A percentile compares a stretch with the other conserved stretches of the same genome.
phyloP scores from a whole-genome alignment of 257 asterid species.

The Buddleja alternifolia region DNA sequence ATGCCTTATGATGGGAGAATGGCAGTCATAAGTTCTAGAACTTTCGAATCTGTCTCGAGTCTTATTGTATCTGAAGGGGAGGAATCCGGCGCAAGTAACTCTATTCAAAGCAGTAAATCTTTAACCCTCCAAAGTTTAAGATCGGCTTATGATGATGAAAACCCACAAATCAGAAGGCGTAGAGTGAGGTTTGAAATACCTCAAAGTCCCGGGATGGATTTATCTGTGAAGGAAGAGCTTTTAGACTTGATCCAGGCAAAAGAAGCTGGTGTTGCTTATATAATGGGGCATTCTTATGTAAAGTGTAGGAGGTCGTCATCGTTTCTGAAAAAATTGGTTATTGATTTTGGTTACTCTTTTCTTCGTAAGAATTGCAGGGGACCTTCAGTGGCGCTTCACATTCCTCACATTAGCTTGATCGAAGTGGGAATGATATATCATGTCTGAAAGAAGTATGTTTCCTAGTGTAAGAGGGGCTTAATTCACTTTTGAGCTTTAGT shows the following conservation, averaged over 20 bases:
- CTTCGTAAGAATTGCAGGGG: constrained; percentile 95
- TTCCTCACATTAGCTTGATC: constrained; percentile 91
- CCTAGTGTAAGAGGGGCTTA: constrained; percentile 11
- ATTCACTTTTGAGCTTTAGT: not conserved
- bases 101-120: constrained; percentile 77
- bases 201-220: constrained; percentile 62
- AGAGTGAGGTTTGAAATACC: constrained; percentile 68
- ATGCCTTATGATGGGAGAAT: constrained; percentile 83
- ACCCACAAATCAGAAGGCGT: constrained; percentile 72
- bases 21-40: constrained; percentile 85
- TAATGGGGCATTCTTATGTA: constrained; percentile 91
- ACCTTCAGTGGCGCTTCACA: constrained; percentile 87
- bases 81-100: constrained; percentile 35
- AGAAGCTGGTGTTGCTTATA: constrained; percentile 91
- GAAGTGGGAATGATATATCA: constrained; percentile 97
- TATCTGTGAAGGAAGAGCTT: constrained; percentile 77
- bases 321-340: constrained; percentile 71
- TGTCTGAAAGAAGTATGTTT: constrained; percentile 43
- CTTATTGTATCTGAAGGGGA: constrained; percentile 54
- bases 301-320: constrained; percentile 84
- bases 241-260: constrained; percentile 78
- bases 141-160: constrained; percentile 75
- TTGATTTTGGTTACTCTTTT: constrained; percentile 86
- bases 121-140: constrained; percentile 72
- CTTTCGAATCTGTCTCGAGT: constrained; percentile 46